Base-by-base conservation (phyloP, 2,329 filamentous ascomycete genomes). In the Nemania abortiva region DNA sequence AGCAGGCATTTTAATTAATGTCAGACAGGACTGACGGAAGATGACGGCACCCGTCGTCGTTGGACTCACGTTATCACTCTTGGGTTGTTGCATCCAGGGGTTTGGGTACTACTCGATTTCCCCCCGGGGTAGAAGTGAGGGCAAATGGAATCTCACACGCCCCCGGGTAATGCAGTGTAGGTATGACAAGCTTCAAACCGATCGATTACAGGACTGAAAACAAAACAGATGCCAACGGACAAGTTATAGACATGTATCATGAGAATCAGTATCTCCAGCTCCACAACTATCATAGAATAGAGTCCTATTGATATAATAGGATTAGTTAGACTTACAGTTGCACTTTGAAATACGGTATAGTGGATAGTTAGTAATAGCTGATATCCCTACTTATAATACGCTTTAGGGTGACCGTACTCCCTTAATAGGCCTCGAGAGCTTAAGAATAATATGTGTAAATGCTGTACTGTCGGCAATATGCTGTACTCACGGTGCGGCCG, bases 1-100 rank as follows among this genome's bases (percentile, higher is more conserved):
- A 68, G 65, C 66, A 45, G 20, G 62, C 45, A 39, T 45, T 29
- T 37, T 52, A 52, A 52, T 27, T 68, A 65, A 61, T 61, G 53
- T 61, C 47, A 68, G 49, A 52, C 49, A 24, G 20, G 29, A 55
- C 56, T 56, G 29, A 61, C 49, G 56, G 31, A 11, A 68, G 65
- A 65, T 68, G 66, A 68, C 56, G 61, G 37, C 61, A 65, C 61
- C 29, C 29, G 4, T 55, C 31, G 22, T 52, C 31, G 53, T 45
- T 27, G 24, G 52, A 24, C 27, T 13, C 13, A 34, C 11, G 24
- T 52, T 52, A 6, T 20, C 47, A 24, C n/a, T 42, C 39, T 45
- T 20, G 50, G 20, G 37, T 13, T 27, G 29, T 56, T 31, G 29
- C 54, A 63, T 20, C 39, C 20, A 22, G 45, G 31, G 29, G 31